Conservation (phyloP, 164 flowering plant species). For the Euptelea pleiosperma region DNA sequence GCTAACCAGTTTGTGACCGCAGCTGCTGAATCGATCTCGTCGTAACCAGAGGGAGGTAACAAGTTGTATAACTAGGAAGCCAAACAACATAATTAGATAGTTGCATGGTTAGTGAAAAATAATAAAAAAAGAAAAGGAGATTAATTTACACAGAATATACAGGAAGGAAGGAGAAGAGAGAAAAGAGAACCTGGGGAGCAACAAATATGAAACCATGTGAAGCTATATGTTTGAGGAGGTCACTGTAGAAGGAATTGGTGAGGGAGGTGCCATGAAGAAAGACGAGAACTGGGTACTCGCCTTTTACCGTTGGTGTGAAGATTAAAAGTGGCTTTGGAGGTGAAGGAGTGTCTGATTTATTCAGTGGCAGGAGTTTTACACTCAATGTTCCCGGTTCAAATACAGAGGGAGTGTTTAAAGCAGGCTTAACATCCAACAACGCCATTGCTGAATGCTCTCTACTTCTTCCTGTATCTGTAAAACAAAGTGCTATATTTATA, state of each 20-base stretch:
- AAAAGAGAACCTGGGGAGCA: conserved; percentile 50
- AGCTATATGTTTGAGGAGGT: conserved; percentile 51
- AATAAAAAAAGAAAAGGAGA: background rate
- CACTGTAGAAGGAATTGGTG: conserved; percentile 46
- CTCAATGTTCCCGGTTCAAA: conserved; percentile 14
- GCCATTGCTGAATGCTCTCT: no score
- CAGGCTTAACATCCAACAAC: background rate
- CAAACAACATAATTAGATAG: background rate
- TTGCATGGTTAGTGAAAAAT: background rate
- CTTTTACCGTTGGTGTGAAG: conserved; percentile 32
- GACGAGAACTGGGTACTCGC: conserved; percentile 45
- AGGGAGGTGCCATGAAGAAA: conserved; percentile 51
- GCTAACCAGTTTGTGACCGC: conserved; percentile 42
- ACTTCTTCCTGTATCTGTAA: no score
- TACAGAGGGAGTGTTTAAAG: conserved; percentile 1
- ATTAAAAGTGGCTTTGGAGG: conserved; percentile 49
- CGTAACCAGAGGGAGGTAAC: conserved; percentile 7
- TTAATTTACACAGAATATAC: background rate
- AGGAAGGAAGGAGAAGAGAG: background rate
- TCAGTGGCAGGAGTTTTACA: background rate
- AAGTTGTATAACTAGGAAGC: conserved; percentile 13
- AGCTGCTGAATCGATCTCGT: conserved; percentile 28
- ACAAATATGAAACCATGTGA: conserved; percentile 67
- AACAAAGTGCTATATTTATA: no score
- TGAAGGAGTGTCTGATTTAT: conserved; percentile 5